phyloP scores from a whole-genome alignment of 345 rosid genomes.

The Hibiscus syriacus region DNA sequence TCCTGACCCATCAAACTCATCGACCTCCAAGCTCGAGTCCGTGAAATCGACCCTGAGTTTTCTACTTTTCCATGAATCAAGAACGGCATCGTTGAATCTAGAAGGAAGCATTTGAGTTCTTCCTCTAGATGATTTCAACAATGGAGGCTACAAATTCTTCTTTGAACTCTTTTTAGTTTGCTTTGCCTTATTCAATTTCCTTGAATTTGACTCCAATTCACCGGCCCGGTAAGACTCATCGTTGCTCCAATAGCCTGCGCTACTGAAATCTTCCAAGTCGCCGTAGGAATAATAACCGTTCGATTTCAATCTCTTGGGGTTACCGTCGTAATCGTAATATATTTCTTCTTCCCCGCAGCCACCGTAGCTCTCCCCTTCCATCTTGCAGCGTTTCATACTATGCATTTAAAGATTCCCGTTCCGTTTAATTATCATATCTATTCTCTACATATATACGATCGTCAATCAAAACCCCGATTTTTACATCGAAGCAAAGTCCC shows the following conservation, averaged over 20 bases:
- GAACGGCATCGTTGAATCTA: too few relatives aligned
- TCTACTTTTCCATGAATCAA: too few relatives aligned
- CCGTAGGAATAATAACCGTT: too few relatives aligned
- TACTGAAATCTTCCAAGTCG: conserved; percentile 36
- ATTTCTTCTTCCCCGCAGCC: too few relatives aligned
- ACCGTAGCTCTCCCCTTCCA: conserved; percentile 32
- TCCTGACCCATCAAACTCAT: conserved; percentile 8
- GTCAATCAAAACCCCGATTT: conserved; percentile 26
- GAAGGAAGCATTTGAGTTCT: too few relatives aligned
- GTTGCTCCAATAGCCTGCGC: conserved; percentile 40
- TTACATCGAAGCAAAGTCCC: too few relatives aligned
- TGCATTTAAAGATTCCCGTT: conserved; percentile 47
- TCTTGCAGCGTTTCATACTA: conserved; percentile 47
- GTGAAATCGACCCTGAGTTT: too few relatives aligned
- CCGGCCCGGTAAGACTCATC: conserved; percentile 28
- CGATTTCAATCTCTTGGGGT: too few relatives aligned
- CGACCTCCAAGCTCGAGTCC: conserved; percentile 38
- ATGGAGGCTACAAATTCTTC: conserved; percentile 21
- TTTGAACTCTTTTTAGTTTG: conserved; percentile 21
- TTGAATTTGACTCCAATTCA: conserved; percentile 26
- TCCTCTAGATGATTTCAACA: conserved; percentile 41
- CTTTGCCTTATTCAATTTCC: too few relatives aligned
- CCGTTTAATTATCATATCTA: too few relatives aligned
- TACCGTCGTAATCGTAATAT: too few relatives aligned
- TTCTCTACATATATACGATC: background rate